Base-by-base conservation (phyloP, 179 eudicot genomes). In the Actinidia chinensis region DNA sequence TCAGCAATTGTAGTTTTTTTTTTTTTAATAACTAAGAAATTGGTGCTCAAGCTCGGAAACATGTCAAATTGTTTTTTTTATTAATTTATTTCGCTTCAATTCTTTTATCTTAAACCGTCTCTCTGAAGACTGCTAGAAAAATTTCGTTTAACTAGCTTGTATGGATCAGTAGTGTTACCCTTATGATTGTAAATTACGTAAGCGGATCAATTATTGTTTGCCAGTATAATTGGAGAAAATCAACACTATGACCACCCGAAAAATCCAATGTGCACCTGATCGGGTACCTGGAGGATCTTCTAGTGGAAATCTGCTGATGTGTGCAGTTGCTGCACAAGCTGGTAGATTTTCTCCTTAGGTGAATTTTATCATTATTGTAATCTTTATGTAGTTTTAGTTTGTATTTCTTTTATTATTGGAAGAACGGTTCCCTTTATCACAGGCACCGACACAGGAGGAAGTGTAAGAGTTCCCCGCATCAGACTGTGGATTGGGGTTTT, bases 391-490 rank as follows among this genome's bases (percentile, higher is more conserved):
- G 77, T 54, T 50, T 46, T 42, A 42, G 3, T 2, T 20, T 18
- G 58, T 42, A 69, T 52, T 47, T 23, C 59, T 55, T 54, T 12
- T 36, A n/a, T 47, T 12, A 28, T 74, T 47, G 79, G 61, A 63
- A 66, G 52, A 60, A 48, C 17, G 78, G 55, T 22, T 33, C 33
- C 18, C 17, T 43, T 28, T 71, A 69, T 54, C 33, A 18, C 71
- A 95, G 98, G 98, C 76, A 95, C 99, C 44, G 99, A 95, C 79
- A 93, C 99, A 20, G 99, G 99, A 83, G 99, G 97, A 85, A 95
- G 99, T 87, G 93, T 91, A 44, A 89, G 99, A 87, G 95, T 90
- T 44, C 98, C n/a, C 99, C 28, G 89, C 99, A 54, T 88, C 99
- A 1, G 93, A 83, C 79, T 95, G 99, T 84, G 95, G 91, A 64